Conservation (phyloP, 805 yeast species). For the Tetrapisispora fleetii region DNA sequence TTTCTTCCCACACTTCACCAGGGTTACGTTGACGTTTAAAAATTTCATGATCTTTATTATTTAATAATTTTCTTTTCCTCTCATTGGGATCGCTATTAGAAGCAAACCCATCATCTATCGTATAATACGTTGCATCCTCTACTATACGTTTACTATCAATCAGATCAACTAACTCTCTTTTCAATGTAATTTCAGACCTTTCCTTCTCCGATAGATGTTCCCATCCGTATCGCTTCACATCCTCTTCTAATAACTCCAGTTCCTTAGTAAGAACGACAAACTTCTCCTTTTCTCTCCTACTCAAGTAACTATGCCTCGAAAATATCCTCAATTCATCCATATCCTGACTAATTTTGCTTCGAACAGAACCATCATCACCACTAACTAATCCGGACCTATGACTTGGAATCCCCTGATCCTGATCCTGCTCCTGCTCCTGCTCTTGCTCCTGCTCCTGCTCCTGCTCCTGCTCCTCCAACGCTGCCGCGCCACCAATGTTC, state of each 20-base stretch:
- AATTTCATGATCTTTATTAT: slow-evolving; percentile 22
- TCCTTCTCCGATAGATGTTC: slow-evolving; percentile 39
- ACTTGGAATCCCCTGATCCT: not conserved
- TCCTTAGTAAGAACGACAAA: slow-evolving; percentile 37
- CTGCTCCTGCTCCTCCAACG: not conserved
- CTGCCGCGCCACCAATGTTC: not conserved
- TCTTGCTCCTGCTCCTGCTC: not conserved
- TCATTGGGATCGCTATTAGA: slow-evolving; percentile 7
- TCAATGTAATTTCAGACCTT: slow-evolving; percentile 40
- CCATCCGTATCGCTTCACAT: slow-evolving; percentile 46
- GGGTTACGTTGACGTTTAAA: slow-evolving; percentile 9
- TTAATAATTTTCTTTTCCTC: slow-evolving; percentile 39
- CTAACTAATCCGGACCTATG: not conserved
- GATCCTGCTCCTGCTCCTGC: not conserved
- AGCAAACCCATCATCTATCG: slow-evolving; percentile 44
- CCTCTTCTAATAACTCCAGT: slow-evolving; percentile 39
- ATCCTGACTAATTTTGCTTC: slow-evolving; percentile 8
- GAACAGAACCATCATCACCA: not conserved
- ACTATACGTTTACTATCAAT: not conserved
- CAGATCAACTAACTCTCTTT: slow-evolving; percentile 29
- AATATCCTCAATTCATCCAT: slow-evolving; percentile 33
- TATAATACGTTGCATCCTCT: slow-evolving; percentile 24
- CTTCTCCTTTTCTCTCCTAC: slow-evolving; percentile 40
- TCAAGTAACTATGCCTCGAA: slow-evolving; percentile 41
- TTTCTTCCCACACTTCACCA: slow-evolving; percentile 30